phyloP scores from a whole-genome alignment of 441 rosid genomes.

The Erysimum pusillum region DNA sequence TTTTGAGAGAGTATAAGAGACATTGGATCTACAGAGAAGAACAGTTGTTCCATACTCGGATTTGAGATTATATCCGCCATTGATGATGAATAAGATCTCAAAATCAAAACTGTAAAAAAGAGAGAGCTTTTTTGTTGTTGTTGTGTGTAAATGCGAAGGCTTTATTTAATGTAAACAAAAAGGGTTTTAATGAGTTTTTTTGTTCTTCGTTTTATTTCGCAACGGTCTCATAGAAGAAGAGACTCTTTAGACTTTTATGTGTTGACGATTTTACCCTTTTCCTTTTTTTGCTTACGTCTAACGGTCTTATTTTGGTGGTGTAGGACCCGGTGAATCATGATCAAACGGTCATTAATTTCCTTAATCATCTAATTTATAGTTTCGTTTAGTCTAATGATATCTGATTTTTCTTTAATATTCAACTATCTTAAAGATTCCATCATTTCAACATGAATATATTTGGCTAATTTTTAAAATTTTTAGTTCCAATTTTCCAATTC shows the following conservation, averaged over 20 bases:
- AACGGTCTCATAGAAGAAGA: slow-evolving; percentile 42
- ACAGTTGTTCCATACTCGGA: slow-evolving; percentile 50
- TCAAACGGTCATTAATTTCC: slow-evolving; percentile 40
- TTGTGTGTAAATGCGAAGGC: slow-evolving; percentile 5
- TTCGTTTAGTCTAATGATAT: not conserved
- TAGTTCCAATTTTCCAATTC: no score
- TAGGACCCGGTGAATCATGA: slow-evolving; percentile 25
- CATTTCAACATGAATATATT: no score
- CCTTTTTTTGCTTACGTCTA: not conserved
- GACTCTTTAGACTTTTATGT: not conserved
- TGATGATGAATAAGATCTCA: not conserved
- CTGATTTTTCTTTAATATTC: not conserved
- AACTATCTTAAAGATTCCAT: no score
- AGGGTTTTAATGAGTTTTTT: not conserved
- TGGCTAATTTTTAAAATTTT: no score
- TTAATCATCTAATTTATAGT: not conserved
- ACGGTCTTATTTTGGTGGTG: slow-evolving; percentile 44
- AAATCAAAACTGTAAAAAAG: not conserved
- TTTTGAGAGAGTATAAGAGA: slow-evolving; percentile 72
- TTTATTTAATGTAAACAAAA: slow-evolving; percentile 29
- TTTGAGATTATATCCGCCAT: slow-evolving; percentile 57
- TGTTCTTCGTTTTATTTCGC: slow-evolving; percentile 2
- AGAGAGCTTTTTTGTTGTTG: not conserved
- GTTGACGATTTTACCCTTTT: slow-evolving; percentile 18
- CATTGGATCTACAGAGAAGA: slow-evolving; percentile 63